These are phyloP conservation scores for Trametes gibbosa DNA, from an alignment of 768 basidiomycete genomes.

Conservation along the genomic window DNA sequence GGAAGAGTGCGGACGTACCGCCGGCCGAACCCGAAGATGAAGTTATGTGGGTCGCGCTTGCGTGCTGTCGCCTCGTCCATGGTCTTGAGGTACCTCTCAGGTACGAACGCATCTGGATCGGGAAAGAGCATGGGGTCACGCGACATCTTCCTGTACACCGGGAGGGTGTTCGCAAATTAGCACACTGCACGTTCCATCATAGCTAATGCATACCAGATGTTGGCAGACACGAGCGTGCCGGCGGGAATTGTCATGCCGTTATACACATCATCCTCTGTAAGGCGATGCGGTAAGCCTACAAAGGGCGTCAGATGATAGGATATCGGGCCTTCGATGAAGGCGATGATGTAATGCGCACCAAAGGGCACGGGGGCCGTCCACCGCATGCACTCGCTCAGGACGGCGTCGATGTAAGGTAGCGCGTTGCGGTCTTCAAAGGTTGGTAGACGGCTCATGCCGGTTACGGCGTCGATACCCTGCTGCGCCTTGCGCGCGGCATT, in stretches of 20 bases:
- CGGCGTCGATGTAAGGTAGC: conserved; percentile 21
- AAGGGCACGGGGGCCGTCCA: background rate
- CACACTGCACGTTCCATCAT: background rate
- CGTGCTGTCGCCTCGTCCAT: conserved; percentile 28
- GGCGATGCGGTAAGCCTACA: conserved; percentile 49
- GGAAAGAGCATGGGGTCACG: conserved; percentile 44
- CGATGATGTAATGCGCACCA: background rate
- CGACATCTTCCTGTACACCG: conserved; percentile 26
- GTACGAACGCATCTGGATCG: conserved; percentile 48
- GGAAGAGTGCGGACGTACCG: conserved; percentile 24
- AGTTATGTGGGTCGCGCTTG: conserved; percentile 40
- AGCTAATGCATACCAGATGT: conserved; percentile 48
- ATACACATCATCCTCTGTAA: conserved; percentile 65
- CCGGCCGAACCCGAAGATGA: conserved; percentile 48
- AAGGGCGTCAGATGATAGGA: no score
- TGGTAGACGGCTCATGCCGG: conserved; percentile 16
- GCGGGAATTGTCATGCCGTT: conserved; percentile 55
- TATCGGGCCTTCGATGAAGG: no score
- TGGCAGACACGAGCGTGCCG: conserved; percentile 57
- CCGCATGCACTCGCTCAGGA: conserved; percentile 22
- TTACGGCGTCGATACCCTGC: conserved; percentile 13
- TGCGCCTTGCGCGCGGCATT: conserved; percentile 10
- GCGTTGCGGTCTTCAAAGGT: conserved; percentile 16
- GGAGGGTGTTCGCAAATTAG: no score
- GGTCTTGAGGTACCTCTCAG: conserved; percentile 46